Evolutionary conservation across 1,139 yeast species (phyloP).

Genomic region (Candida glucosophila): DNA sequence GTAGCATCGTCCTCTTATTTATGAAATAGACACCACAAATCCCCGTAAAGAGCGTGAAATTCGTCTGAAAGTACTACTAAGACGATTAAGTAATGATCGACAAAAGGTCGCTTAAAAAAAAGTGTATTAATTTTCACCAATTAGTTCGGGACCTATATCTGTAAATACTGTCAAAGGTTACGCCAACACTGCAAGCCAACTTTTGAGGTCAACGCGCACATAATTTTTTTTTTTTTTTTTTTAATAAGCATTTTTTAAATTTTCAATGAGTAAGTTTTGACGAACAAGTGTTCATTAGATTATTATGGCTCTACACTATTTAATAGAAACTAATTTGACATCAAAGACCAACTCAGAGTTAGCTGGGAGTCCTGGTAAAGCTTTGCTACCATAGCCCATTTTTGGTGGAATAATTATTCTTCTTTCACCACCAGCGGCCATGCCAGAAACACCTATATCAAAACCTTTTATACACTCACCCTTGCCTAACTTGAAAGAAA

Average conservation of each 20-base stretch:
- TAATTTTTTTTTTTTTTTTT: too few relatives aligned
- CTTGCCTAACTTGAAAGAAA: conserved; percentile 80
- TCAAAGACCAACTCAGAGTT: conserved; percentile 94
- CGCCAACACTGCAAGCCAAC: too few relatives aligned
- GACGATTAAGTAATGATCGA: too few relatives aligned
- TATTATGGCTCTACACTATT: conserved; percentile 31
- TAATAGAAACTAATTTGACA: conserved; percentile 84
- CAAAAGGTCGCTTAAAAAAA: too few relatives aligned
- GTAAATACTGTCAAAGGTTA: too few relatives aligned
- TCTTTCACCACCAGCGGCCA: conserved; percentile 99
- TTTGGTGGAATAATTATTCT: conserved; percentile 93
- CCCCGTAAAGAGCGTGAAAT: conserved; percentile 90
- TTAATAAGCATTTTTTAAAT: too few relatives aligned
- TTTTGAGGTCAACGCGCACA: too few relatives aligned
- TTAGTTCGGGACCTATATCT: too few relatives aligned
- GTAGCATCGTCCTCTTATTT: conserved; percentile 13
- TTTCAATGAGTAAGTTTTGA: too few relatives aligned
- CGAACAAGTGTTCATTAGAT: too few relatives aligned
- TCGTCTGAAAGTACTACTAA: too few relatives aligned
- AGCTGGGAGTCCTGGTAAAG: conserved; percentile 94
- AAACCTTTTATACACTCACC: conserved; percentile 99
- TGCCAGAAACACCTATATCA: conserved; percentile 97
- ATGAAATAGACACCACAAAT: conserved; percentile 1
- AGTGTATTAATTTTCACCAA: too few relatives aligned
- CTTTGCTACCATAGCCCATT: conserved; percentile 92